Evolutionary conservation across 2,329 filamentous ascomycete genomes (phyloP).

Genomic region (Paecilomyces sp.): DNA sequence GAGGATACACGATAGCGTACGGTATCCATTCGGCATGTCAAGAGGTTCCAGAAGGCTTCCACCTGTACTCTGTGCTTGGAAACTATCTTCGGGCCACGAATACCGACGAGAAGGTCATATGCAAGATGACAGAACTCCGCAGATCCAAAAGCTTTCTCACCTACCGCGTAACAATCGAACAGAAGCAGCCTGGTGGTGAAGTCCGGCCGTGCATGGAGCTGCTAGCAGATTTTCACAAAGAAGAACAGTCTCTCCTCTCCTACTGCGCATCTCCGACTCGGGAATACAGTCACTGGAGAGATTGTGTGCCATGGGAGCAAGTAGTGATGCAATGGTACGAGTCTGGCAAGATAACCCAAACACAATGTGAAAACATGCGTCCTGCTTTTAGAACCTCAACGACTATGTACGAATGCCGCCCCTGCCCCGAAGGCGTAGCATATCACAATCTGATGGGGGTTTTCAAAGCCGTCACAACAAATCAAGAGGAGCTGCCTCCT

Average conservation of each 20-base stretch:
- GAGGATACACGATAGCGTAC: slow-evolving; percentile 37
- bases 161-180: slow-evolving; percentile 39
- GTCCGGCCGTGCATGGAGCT: slow-evolving; percentile 37
- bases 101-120: slow-evolving; percentile 31
- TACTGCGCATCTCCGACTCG: slow-evolving; percentile 33
- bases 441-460: slow-evolving; percentile 39
- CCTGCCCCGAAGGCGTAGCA: slow-evolving; percentile 34
- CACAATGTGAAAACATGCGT: slow-evolving; percentile 13
- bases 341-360: slow-evolving; percentile 15
- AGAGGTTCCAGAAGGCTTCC: slow-evolving; percentile 29
- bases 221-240: slow-evolving; percentile 41
- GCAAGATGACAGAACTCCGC: slow-evolving; percentile 30
- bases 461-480: slow-evolving; percentile 25
- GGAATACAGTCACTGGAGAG: slow-evolving; percentile 21
- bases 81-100: slow-evolving; percentile 42
- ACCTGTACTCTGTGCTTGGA: slow-evolving; percentile 41
- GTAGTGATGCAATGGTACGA: slow-evolving; percentile 10
- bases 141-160: slow-evolving; percentile 45
- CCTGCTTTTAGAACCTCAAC: slow-evolving; percentile 22
- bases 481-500: slow-evolving; percentile 31
- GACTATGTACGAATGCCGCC: slow-evolving; percentile 28
- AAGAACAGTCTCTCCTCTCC: slow-evolving; percentile 29
- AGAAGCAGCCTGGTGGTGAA: slow-evolving; percentile 30
- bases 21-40: slow-evolving; percentile 37
- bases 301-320: slow-evolving; percentile 14